Evolutionary conservation across 768 basidiomycete genomes (phyloP), one percentile per base, ranked within the genome.

Genomic region (Rhizopogon rudus): DNA sequence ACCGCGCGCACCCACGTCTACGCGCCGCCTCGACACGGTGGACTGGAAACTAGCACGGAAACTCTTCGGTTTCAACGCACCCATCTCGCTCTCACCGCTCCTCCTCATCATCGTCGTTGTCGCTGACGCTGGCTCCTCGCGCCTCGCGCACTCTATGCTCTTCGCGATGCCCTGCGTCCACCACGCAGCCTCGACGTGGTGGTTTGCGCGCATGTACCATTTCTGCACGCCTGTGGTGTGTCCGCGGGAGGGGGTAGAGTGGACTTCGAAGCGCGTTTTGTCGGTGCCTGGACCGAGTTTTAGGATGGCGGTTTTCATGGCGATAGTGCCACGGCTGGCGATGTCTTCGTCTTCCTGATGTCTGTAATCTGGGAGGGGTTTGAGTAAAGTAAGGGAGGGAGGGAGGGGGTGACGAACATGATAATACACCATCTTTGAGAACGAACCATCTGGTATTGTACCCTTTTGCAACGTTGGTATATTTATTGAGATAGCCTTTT

Each of bases 391-490:
- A 16, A 39, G 39, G 28, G 17, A 16, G n/a, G 25, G 25, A 31
- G 8, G 31, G 49, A 5, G 54, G 20, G 22, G 39, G 25, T 25
- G 1, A 80, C 88, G 25, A 65, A 91, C 91, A 93, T 16, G 89
- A 91, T n/a, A 95, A 68, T 25, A 89, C 76, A 0, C 93, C 94
- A 52, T 87, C 81, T 63, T 90, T 86, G 17, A 97, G 79, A 0
- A 96, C 91, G 64, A 98, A 96, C 93, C 93, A 97, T 1, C 94
- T 78, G 0, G 89, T 88, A 56, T 84, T 86, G 66, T 93, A 96
- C 0, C 95, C 94, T 61, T 84, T 86, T 0, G 92, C 91, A 40
- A 97, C 90, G 61, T 97, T 98, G 1, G 88, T 86, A 65, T 94
- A 97, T 68, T 98, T 98, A 69, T 90, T 92, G 17, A 93, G 73